Percentiles rank a stretch among this genome's conserved stretches.
These are phyloP conservation scores for Aspergillus quadricinctus DNA, from an alignment of 2,329 filamentous ascomycete species.

Conservation along the genomic window DNA sequence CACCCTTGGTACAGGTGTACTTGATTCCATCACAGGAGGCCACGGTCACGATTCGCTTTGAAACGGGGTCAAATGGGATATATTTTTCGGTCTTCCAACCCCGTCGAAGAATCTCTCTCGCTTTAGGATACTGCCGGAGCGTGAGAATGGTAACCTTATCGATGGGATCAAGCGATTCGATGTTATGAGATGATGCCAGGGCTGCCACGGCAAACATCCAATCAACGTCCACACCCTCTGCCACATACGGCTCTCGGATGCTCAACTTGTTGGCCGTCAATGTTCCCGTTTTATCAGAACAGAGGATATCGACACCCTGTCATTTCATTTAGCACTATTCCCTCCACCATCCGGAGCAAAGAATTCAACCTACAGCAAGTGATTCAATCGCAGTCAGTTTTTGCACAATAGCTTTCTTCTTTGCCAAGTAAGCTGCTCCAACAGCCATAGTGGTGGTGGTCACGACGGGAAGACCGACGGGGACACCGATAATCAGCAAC, in stretches of 20 bases:
- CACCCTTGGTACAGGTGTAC: slow-evolving; percentile 73
- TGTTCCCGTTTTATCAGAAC: slow-evolving; percentile 78
- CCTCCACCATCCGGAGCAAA: not conserved
- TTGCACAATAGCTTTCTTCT: slow-evolving; percentile 75
- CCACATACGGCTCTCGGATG: slow-evolving; percentile 72
- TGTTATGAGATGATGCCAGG: slow-evolving; percentile 72
- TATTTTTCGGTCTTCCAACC: slow-evolving; percentile 75
- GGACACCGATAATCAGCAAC: slow-evolving; percentile 73
- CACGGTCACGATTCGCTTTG: slow-evolving; percentile 71
- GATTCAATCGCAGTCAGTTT: slow-evolving; percentile 77
- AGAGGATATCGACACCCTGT: slow-evolving; percentile 67
- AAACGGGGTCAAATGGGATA: slow-evolving; percentile 67
- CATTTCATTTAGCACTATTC: slow-evolving; percentile 1
- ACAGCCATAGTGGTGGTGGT: slow-evolving; percentile 74
- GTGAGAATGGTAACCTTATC: slow-evolving; percentile 75
- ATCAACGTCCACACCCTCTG: slow-evolving; percentile 72
- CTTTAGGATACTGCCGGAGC: slow-evolving; percentile 69
- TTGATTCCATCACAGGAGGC: slow-evolving; percentile 64
- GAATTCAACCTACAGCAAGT: slow-evolving; percentile 50
- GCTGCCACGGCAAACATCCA: slow-evolving; percentile 81
- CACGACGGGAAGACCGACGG: slow-evolving; percentile 73
- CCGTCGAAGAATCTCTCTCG: slow-evolving; percentile 66
- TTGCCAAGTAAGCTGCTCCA: slow-evolving; percentile 70
- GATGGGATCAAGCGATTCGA: slow-evolving; percentile 72
- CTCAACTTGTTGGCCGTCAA: slow-evolving; percentile 61